Conservation (phyloP, 2,329 filamentous ascomycete species). For the Parafenestella ontariensis region DNA sequence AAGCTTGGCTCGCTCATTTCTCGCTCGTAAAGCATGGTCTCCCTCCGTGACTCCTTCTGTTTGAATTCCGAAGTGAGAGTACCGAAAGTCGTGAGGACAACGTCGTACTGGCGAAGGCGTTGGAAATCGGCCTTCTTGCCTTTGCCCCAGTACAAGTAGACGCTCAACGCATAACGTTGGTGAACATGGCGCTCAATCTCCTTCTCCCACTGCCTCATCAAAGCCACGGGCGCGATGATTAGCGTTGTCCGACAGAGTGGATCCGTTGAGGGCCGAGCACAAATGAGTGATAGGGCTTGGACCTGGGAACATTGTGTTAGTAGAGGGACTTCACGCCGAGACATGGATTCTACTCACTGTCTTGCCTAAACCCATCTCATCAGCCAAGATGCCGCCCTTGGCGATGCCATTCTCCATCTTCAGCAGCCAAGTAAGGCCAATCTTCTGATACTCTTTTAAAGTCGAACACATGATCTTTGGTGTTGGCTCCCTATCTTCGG, state of each 20-base stretch:
- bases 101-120: conserved; percentile 70
- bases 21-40: conserved; percentile 53
- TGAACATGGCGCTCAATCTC: conserved; percentile 78
- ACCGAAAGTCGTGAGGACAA: conserved; percentile 81
- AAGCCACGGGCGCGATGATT: conserved; percentile 79
- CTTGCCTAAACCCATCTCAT: conserved; percentile 79
- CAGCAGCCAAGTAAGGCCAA: conserved; percentile 79
- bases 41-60: conserved; percentile 61
- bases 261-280: conserved; percentile 68
- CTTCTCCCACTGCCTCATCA: conserved; percentile 84
- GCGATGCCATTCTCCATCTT: conserved; percentile 73
- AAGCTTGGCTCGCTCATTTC: conserved; percentile 44
- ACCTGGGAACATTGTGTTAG: conserved; percentile 16
- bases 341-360: conserved; percentile 61
- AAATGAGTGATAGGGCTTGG: conserved; percentile 79
- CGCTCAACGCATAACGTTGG: conserved; percentile 63
- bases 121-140: conserved; percentile 63
- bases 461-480: conserved; percentile 71
- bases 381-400: conserved; percentile 73
- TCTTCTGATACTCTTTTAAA: conserved; percentile 82
- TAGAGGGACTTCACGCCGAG: background rate
- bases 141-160: conserved; percentile 72
- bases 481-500: conserved; percentile 69
- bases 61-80: conserved; percentile 73
- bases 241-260: conserved; percentile 74